These are phyloP conservation scores for Mortierella alpina DNA, from an alignment of 192 early-diverging fungal genomes.

Conservation along the genomic window DNA sequence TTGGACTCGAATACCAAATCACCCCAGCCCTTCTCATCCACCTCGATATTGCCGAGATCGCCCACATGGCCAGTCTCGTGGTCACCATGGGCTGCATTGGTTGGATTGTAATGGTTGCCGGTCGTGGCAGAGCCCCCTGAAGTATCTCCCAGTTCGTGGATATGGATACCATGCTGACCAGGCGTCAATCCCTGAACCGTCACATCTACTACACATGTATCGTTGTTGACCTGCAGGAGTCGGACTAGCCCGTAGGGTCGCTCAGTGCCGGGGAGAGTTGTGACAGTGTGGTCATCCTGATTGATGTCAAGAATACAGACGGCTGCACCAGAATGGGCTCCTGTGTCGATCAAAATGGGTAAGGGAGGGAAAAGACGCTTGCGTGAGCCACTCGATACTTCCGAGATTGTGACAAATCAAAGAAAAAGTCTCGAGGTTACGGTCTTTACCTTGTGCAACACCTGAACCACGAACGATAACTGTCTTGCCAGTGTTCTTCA, in stretches of 20 bases:
- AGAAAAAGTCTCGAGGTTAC: not conserved
- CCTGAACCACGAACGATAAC: slow-evolving; percentile 86
- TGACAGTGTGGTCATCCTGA: slow-evolving; percentile 19
- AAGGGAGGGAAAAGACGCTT: not conserved
- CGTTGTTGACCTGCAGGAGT: slow-evolving; percentile 79
- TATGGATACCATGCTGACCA: slow-evolving; percentile 74
- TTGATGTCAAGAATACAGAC: slow-evolving; percentile 90
- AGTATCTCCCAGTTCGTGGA: slow-evolving; percentile 87
- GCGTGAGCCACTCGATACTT: not conserved
- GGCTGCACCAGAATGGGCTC: slow-evolving; percentile 80
- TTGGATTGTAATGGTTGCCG: slow-evolving; percentile 67
- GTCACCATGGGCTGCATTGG: slow-evolving; percentile 60
- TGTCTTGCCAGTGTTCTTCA: slow-evolving; percentile 79
- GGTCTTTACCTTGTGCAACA: slow-evolving; percentile 58
- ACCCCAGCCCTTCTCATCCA: slow-evolving; percentile 77
- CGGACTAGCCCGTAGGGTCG: slow-evolving; percentile 77
- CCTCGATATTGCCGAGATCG: slow-evolving; percentile 74
- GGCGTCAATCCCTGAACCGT: slow-evolving; percentile 76
- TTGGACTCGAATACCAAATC: slow-evolving; percentile 79
- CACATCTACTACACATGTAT: slow-evolving; percentile 83
- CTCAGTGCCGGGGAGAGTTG: slow-evolving; percentile 9
- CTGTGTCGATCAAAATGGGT: slow-evolving; percentile 13
- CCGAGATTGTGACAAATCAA: not conserved
- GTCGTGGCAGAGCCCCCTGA: slow-evolving; percentile 65
- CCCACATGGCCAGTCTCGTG: slow-evolving; percentile 64